A percentile compares a stretch with the other conserved stretches of the same genome.
These are phyloP conservation scores for Cladosporium sp. DNA, from an alignment of 2,329 filamentous ascomycete species.

Conservation along the genomic window DNA sequence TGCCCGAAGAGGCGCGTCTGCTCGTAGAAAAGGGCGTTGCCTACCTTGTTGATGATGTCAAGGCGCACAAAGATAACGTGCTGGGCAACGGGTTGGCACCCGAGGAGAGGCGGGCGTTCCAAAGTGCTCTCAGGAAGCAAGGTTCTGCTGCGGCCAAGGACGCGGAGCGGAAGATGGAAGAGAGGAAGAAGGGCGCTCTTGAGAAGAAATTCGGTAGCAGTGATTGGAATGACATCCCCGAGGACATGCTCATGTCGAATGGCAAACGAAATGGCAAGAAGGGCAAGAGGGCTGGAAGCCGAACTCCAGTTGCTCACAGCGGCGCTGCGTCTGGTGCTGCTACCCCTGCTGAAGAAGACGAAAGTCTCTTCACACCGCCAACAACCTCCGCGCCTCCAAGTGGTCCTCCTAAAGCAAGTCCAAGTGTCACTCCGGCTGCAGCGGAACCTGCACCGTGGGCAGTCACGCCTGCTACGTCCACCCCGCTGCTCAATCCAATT, in stretches of 20 bases:
- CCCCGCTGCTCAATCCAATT: conserved; percentile 35
- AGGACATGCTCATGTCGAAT: conserved; percentile 30
- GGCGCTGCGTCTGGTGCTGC: conserved; percentile 8
- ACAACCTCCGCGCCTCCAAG: conserved; percentile 16
- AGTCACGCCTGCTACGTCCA: conserved; percentile 50
- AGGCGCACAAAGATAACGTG: conserved; percentile 64
- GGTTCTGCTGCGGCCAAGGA: conserved; percentile 47
- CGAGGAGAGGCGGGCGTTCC: conserved; percentile 58
- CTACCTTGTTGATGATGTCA: conserved; percentile 74
- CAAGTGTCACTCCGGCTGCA: conserved; percentile 15
- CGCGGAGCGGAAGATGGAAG: conserved; percentile 45
- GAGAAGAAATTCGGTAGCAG: conserved; percentile 42
- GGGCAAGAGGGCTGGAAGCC: conserved; percentile 15
- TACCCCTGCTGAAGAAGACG: conserved; percentile 22
- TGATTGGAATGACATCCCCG: conserved; percentile 34
- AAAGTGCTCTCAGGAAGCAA: conserved; percentile 53
- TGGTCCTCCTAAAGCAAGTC: neutral
- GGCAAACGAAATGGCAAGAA: conserved; percentile 15
- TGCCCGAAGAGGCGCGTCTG: conserved; percentile 81
- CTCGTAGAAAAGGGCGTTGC: conserved; percentile 73
- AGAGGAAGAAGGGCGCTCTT: conserved; percentile 47
- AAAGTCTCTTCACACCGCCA: conserved; percentile 26
- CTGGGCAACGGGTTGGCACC: conserved; percentile 46
- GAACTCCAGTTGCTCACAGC: conserved; percentile 9
- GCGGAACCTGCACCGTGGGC: conserved; percentile 19